phyloP scores from a whole-genome alignment of 2,329 filamentous ascomycete species.

The Aspergillus tanneri region DNA sequence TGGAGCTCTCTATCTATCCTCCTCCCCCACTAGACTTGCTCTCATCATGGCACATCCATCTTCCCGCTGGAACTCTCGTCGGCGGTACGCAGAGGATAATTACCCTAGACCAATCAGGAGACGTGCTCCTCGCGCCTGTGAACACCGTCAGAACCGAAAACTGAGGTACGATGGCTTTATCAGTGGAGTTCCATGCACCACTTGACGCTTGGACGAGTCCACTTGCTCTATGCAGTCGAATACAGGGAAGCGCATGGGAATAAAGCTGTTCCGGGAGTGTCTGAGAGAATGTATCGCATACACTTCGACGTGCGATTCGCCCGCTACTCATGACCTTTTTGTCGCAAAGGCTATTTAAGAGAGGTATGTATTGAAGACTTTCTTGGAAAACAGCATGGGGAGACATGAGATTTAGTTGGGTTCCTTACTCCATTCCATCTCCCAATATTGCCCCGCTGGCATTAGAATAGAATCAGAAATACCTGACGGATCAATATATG shows the following conservation, averaged over 20 bases:
- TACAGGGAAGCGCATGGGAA: not conserved
- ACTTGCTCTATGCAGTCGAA: constrained; percentile 8
- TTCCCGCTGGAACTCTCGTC: not conserved
- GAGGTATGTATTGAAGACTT: not conserved
- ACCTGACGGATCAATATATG: no score
- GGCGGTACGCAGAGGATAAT: not conserved
- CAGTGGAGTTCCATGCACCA: constrained; percentile 18
- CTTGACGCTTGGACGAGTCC: constrained; percentile 15
- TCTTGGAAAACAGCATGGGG: no score
- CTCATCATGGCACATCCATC: not conserved
- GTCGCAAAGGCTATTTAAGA: not conserved
- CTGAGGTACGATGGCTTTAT: constrained; percentile 16
- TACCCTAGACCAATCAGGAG: not conserved
- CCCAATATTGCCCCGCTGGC: no score
- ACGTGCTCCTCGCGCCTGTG: constrained; percentile 15
- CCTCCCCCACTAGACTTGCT: not conserved
- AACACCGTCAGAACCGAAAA: constrained; percentile 15
- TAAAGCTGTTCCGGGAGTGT: not conserved
- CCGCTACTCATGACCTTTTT: not conserved
- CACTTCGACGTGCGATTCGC: not conserved
- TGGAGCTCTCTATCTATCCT: not conserved
- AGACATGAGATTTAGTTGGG: no score
- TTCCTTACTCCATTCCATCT: not conserved
- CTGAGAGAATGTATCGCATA: not conserved
- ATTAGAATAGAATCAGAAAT: no score